These are phyloP conservation scores for Isatis lusitanica DNA, from an alignment of 441 rosid species.

Conservation along the genomic window DNA sequence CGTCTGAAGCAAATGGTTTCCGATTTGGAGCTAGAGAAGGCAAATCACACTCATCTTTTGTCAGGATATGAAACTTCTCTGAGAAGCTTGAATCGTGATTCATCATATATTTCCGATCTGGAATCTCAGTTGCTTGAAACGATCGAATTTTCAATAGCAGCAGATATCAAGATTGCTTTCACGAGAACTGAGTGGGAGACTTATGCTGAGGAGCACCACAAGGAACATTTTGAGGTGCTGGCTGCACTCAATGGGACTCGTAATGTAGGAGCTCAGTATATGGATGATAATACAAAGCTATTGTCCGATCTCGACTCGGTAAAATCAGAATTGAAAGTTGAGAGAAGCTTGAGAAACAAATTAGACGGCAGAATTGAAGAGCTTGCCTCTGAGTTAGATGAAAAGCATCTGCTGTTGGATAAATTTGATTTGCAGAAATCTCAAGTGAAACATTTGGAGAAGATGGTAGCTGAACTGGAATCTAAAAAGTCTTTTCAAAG, in stretches of 20 bases:
- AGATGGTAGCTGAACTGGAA: constrained; percentile 60
- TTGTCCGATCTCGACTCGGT: constrained; percentile 51
- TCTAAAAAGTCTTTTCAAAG: constrained; percentile 53
- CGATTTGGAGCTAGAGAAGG: constrained; percentile 68
- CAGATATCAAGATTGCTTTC: constrained; percentile 58
- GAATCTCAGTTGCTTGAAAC: constrained; percentile 51
- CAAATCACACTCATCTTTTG: constrained; percentile 45
- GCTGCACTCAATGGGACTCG: constrained; percentile 50
- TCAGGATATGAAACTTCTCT: constrained; percentile 39
- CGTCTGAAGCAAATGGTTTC: constrained; percentile 60
- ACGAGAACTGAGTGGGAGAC: constrained; percentile 57
- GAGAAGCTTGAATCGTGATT: constrained; percentile 33
- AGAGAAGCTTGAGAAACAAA: constrained; percentile 47
- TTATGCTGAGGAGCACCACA: constrained; percentile 55
- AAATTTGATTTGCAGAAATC: constrained; percentile 53
- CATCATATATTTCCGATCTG: constrained; percentile 44
- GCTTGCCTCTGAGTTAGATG: constrained; percentile 62
- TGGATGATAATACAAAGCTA: constrained; percentile 58
- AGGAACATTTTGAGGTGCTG: constrained; percentile 54
- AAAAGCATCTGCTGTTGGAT: constrained; percentile 54
- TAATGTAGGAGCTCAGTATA: constrained; percentile 49
- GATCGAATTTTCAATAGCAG: constrained; percentile 35
- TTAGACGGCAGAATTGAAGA: constrained; percentile 52
- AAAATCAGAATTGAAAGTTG: constrained; percentile 49
- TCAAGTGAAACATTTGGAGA: constrained; percentile 59